Evolutionary conservation across 2,329 filamentous ascomycete genomes (phyloP).

Genomic region (Aspergillus brunneoviolaceus): DNA sequence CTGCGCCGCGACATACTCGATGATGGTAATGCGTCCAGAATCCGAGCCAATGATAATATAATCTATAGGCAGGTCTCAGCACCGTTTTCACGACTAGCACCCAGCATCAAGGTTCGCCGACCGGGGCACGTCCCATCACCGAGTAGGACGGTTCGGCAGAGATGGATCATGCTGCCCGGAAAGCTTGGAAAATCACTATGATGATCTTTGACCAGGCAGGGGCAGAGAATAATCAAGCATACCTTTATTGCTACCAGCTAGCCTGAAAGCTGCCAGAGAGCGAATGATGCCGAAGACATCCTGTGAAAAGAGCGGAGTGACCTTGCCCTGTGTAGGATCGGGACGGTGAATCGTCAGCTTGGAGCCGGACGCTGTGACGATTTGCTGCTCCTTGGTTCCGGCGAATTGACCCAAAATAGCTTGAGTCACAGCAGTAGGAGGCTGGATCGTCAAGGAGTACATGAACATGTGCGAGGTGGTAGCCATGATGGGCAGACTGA

Average conservation of each 20-base stretch:
- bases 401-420: conserved; percentile 94
- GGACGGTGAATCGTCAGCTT: conserved; percentile 84
- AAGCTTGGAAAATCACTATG: conserved; percentile 70
- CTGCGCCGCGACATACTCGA: conserved; percentile 84
- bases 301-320: conserved; percentile 82
- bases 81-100: conserved; percentile 32
- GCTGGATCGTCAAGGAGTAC: conserved; percentile 94
- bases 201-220: conserved; percentile 47
- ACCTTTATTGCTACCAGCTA: conserved; percentile 96
- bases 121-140: conserved; percentile 36
- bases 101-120: conserved; percentile 33
- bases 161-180: conserved; percentile 52
- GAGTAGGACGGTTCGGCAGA: conserved; percentile 30
- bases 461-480: conserved; percentile 98
- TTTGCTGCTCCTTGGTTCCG: conserved; percentile 95
- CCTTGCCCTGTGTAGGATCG: conserved; percentile 79
- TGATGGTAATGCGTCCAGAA: conserved; percentile 88
- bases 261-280: conserved; percentile 79
- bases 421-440: conserved; percentile 83
- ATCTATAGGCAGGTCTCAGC: conserved; percentile 62
- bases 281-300: conserved; percentile 96
- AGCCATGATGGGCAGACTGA: conserved; percentile 66
- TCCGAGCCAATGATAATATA: conserved; percentile 94
- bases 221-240: conserved; percentile 45
- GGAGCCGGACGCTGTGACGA: conserved; percentile 89